A percentile compares a stretch with the other conserved stretches of the same genome.
phyloP scores from a whole-genome alignment of 2,329 filamentous ascomycete genomes.

The Ophiocordyceps unilateralis region DNA sequence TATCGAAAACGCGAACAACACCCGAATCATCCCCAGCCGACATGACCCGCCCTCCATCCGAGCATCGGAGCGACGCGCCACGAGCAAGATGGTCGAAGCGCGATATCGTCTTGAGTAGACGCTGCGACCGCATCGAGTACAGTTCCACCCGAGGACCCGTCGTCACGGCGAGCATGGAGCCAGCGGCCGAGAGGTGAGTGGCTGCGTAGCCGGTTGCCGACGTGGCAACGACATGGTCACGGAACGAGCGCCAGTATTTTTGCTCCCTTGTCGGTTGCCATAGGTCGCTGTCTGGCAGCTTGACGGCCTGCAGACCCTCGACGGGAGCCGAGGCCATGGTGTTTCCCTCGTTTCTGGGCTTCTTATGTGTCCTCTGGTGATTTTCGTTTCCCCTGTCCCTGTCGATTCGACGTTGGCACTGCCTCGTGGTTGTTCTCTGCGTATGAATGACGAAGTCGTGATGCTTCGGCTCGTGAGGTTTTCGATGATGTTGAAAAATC shows the following conservation, averaged over 20 bases:
- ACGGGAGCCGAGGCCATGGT: conserved; percentile 44
- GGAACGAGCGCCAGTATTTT: conserved; percentile 91
- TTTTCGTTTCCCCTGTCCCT: no score
- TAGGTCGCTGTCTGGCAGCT: conserved; percentile 68
- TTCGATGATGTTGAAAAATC: no score
- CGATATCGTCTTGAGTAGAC: conserved; percentile 84
- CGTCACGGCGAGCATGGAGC: conserved; percentile 80
- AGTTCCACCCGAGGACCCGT: conserved; percentile 86
- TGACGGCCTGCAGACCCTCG: conserved; percentile 61
- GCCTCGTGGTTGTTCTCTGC: no score
- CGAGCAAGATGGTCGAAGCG: conserved; percentile 85
- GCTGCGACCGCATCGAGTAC: conserved; percentile 80
- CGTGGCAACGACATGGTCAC: conserved; percentile 75
- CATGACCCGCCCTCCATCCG: conserved; percentile 62
- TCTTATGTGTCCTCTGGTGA: no score
- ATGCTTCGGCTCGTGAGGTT: no score
- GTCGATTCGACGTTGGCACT: no score
- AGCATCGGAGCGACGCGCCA: conserved; percentile 65
- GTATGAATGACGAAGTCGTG: no score
- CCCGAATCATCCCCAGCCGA: conserved; percentile 86
- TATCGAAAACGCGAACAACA: conserved; percentile 87
- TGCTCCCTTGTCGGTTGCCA: conserved; percentile 80
- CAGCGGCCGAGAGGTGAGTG: conserved; percentile 68
- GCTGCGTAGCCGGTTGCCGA: conserved; percentile 82
- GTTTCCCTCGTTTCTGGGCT: no score